Base-by-base conservation (phyloP, 768 basidiomycete genomes). In the Phaffia tasmanica region DNA sequence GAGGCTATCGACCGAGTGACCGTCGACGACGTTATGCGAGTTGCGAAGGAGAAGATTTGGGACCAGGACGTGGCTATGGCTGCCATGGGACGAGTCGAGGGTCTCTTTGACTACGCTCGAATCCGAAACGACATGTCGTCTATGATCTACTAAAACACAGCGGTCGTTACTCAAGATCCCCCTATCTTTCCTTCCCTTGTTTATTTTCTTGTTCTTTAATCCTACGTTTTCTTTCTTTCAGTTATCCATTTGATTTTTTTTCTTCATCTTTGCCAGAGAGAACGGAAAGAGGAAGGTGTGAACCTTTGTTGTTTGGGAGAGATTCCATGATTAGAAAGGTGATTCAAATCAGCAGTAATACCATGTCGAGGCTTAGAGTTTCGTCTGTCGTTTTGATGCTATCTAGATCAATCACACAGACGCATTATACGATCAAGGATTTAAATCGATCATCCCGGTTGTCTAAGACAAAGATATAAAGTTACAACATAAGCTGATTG, bases 61-160 rank as follows among this genome's bases (percentile, higher is more conserved):
- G 72, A 72, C 63, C 70, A 66, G 49, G 73, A 74, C 57, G 71
- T 92, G 70, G 85, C 91, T 2, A 77, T 97, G 54, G 89, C 94
- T 58, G 94, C 93, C 64, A 79, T 92, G 66, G 94, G 94, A 68
- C 85, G 84, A 71, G 82, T 87, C 67, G 95, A 99, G 71, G 92
- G 93, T 74, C 82, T 98, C 51, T 80, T 93, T 56, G 94, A 97
- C 78, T 98, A 98, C 64, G 89, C 86, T 79, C 89, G 93, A 70
- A 74, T 79, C 70, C 75, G 79, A 65, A 74, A 77, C 48, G 77
- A 79, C 72, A 78, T 77, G 76, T 77, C 78, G 19, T 77, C 76
- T 47, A 75, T 78, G 76, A 72, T 75, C 67, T 79, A 75, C 76
- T 78, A 77, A 72, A 72, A 27, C 11, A 18, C 32, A 29, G 48